phyloP scores from a whole-genome alignment of 2,329 filamentous ascomycete genomes.

The Alternaria longipes region DNA sequence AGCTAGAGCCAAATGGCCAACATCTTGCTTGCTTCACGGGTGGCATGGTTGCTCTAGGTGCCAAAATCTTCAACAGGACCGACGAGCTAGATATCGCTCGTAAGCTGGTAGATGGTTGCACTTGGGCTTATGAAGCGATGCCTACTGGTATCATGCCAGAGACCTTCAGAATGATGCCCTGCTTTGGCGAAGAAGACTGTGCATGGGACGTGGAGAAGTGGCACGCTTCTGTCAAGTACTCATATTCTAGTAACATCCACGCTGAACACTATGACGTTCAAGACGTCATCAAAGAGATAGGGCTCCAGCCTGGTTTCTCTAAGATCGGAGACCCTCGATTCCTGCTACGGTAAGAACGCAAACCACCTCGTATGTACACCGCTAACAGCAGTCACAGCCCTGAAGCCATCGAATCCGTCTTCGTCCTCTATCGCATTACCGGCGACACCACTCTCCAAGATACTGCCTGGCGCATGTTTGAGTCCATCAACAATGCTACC shows the following conservation, averaged over 20 bases:
- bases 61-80: constrained; percentile 61
- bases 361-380: too few relatives aligned
- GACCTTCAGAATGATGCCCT: constrained; percentile 55
- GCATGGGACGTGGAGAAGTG: constrained; percentile 55
- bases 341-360: constrained; percentile 50
- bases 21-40: constrained; percentile 65
- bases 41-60: constrained; percentile 64
- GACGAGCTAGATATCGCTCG: constrained; percentile 60
- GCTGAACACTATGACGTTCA: constrained; percentile 28
- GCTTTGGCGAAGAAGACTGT: constrained; percentile 53
- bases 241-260: constrained; percentile 22
- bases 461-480: constrained; percentile 87
- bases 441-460: constrained; percentile 79
- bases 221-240: constrained; percentile 51
- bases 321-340: constrained; percentile 51
- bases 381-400: constrained; percentile 61
- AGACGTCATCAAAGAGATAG: constrained; percentile 50
- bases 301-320: constrained; percentile 54
- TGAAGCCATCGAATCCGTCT: constrained; percentile 87
- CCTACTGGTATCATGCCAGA: constrained; percentile 65
- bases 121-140: constrained; percentile 63
- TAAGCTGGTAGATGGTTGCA: constrained; percentile 64
- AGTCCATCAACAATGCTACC: constrained; percentile 73
- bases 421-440: constrained; percentile 90
- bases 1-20: constrained; percentile 56